phyloP scores from a whole-genome alignment of 1,284 basidiomycete genomes.

The Ceratobasidium sp. region DNA sequence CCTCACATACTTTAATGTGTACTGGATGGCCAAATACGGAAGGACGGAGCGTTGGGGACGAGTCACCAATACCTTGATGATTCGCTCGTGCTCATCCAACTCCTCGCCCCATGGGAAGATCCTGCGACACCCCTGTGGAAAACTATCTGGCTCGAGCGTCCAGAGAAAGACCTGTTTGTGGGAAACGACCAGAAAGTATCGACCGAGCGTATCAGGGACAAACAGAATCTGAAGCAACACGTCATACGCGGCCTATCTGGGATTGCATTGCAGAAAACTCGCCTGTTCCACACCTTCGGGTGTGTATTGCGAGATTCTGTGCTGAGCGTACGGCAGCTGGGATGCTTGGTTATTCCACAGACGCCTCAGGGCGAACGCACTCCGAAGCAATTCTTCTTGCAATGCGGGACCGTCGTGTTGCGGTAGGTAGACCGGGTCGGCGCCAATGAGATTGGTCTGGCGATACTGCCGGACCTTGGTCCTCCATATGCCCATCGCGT shows the following conservation, averaged over 20 bases:
- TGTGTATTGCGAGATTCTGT: background rate
- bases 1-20: background rate
- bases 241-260: too few relatives aligned
- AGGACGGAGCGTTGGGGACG: background rate
- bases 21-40: conserved; percentile 19
- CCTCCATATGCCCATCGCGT: background rate
- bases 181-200: conserved; percentile 18
- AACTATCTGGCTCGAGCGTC: conserved; percentile 19
- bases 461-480: background rate
- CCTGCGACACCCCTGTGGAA: conserved; percentile 7
- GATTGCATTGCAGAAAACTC: background rate
- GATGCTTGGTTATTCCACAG: conserved; percentile 7
- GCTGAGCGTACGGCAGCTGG: background rate
- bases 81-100: background rate
- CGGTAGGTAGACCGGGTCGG: conserved; percentile 3
- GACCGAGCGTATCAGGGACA: conserved; percentile 25
- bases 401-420: background rate
- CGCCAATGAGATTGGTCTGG: background rate
- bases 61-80: conserved; percentile 2
- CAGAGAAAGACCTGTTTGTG: background rate
- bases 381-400: conserved; percentile 21
- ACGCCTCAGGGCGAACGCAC: background rate
- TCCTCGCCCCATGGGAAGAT: background rate
- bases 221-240: background rate
- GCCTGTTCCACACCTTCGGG: conserved; percentile 24